A percentile compares a stretch with the other conserved stretches of the same genome.
Evolutionary conservation across 129 eudicot species (phyloP).

Genomic region (Centrapalus pauciflorus): DNA sequence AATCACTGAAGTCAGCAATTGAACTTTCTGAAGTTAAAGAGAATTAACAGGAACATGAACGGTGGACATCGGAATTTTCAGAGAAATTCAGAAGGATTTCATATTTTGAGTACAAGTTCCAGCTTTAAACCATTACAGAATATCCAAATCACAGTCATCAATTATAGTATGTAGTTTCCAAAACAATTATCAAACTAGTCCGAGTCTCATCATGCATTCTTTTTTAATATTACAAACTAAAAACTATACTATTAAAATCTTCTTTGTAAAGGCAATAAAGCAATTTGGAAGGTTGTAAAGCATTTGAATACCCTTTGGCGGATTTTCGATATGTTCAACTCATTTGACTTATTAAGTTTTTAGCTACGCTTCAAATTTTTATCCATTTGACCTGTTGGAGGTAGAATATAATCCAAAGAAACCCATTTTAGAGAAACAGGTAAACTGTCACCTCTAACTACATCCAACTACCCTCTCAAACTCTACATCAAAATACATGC

Average conservation of each 20-base stretch:
- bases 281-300: no score
- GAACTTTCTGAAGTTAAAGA: neutral
- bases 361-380: no score
- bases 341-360: no score
- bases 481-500: neutral
- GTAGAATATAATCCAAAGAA: no score
- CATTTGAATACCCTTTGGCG: no score
- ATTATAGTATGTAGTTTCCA: neutral
- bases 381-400: no score
- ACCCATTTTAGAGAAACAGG: no score
- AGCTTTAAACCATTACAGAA: neutral
- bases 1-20: conserved; percentile 4
- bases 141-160: neutral
- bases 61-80: neutral
- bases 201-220: neutral
- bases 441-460: no score
- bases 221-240: no score
- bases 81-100: neutral
- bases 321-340: no score
- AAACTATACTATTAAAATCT: no score
- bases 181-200: neutral
- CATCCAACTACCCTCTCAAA: neutral
- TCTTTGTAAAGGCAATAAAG: no score
- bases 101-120: neutral
- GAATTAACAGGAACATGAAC: neutral